Percentiles rank a stretch among this genome's conserved stretches.
These are phyloP conservation scores for Eucalyptus regnans DNA, from an alignment of 345 rosid genomes.

Conservation along the genomic window DNA sequence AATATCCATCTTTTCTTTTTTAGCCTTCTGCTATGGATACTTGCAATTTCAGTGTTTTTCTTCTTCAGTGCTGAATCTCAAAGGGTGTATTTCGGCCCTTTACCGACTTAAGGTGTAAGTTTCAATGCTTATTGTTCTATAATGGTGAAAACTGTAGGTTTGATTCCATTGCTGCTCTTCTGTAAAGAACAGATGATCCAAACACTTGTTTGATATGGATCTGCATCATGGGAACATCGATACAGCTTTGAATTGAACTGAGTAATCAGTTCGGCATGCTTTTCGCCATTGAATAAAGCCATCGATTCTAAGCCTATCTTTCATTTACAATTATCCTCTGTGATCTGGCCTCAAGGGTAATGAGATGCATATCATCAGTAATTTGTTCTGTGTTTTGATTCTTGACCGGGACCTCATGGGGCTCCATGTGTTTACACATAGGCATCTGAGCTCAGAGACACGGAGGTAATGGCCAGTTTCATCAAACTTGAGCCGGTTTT, in stretches of 20 bases:
- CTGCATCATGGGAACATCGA: background rate
- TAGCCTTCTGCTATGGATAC: constrained; percentile 9
- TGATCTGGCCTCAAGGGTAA: background rate
- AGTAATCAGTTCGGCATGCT: background rate
- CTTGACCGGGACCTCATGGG: background rate
- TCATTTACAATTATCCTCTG: background rate
- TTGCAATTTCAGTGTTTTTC: background rate
- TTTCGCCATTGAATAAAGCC: background rate
- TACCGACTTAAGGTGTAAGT: constrained; percentile 12
- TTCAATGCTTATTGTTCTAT: background rate
- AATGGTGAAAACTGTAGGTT: background rate
- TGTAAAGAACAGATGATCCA: background rate
- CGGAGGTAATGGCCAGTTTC: background rate
- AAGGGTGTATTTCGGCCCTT: background rate
- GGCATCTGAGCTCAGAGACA: background rate
- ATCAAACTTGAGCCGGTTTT: background rate
- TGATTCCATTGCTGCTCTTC: background rate
- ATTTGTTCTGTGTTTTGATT: background rate
- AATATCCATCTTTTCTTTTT: background rate
- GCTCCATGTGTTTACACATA: background rate
- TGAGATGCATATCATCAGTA: background rate
- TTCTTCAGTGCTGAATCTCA: background rate
- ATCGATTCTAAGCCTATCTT: background rate
- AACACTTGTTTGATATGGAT: background rate
- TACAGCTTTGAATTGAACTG: background rate